Conservation (phyloP, 495 filamentous ascomycete species). For the Cercophora newfieldiana region DNA sequence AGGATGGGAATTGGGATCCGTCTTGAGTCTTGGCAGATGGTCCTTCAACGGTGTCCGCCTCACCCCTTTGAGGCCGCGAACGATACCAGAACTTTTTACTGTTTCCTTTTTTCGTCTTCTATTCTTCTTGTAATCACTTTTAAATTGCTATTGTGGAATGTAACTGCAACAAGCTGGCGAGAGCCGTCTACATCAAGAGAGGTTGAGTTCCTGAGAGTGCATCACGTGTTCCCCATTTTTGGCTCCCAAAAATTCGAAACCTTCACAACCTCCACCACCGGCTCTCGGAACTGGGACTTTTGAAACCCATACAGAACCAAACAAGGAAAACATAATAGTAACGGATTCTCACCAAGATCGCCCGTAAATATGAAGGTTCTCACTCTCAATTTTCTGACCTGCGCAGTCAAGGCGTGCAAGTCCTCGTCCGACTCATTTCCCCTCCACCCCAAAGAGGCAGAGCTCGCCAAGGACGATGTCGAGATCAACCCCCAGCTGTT, state of each 20-base stretch:
- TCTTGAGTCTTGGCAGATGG: not conserved
- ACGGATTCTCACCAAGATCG: not conserved
- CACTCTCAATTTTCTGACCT: conserved; percentile 95
- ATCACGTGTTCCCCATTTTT: conserved; percentile 26
- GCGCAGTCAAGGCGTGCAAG: conserved; percentile 93
- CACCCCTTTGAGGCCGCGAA: no score
- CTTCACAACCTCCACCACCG: not conserved
- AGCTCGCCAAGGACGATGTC: conserved; percentile 78
- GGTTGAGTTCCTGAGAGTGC: not conserved
- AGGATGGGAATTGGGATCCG: not conserved
- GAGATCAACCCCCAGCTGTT: conserved; percentile 78
- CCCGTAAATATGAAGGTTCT: conserved; percentile 80
- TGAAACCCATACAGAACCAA: not conserved
- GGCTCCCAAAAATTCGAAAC: conserved; percentile 20
- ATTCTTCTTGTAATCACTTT: not conserved
- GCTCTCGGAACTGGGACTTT: no score
- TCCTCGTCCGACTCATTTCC: conserved; percentile 73
- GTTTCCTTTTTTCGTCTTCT: not conserved
- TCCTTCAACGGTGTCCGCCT: not conserved
- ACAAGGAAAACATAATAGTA: not conserved
- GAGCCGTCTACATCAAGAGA: no score
- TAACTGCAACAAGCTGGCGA: not conserved
- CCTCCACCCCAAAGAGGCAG: conserved; percentile 85
- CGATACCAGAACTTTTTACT: not conserved
- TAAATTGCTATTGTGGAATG: not conserved